Evolutionary conservation across 139 green algal species (phyloP).

Genomic region (Picochlorum sp.): DNA sequence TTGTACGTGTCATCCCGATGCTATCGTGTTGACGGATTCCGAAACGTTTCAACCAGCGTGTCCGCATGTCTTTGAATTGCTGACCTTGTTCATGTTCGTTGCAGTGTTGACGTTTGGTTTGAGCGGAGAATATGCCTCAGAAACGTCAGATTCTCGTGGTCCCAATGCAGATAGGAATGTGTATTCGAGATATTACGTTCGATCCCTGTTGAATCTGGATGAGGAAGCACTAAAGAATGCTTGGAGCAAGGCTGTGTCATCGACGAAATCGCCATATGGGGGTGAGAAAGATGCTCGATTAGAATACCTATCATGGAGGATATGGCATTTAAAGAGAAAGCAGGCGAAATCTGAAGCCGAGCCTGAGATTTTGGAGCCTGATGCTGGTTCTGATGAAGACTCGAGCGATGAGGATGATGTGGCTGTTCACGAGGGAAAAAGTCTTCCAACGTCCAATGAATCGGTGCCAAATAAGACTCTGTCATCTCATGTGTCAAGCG

Average conservation of each 20-base stretch:
- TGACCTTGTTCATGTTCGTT: not conserved
- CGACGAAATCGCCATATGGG: slow-evolving; percentile 17
- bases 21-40: not conserved
- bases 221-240: slow-evolving; percentile 60
- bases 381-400: slow-evolving; percentile 5
- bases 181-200: slow-evolving; percentile 65
- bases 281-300: slow-evolving; percentile 62
- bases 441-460: not conserved
- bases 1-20: slow-evolving; percentile 29
- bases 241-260: slow-evolving; percentile 57
- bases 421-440: slow-evolving; percentile 12
- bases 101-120: slow-evolving; percentile 46
- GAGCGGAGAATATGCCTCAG: slow-evolving; percentile 36
- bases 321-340: slow-evolving; percentile 76
- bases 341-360: slow-evolving; percentile 14
- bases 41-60: not conserved
- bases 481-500: not conserved
- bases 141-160: slow-evolving; percentile 19
- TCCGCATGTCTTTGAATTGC: not conserved
- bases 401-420: not conserved
- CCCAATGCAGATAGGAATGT: slow-evolving; percentile 27
- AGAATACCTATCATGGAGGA: slow-evolving; percentile 75
- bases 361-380: not conserved
- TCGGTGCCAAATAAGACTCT: not conserved
- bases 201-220: slow-evolving; percentile 63